Evolutionary conservation across 2,329 filamentous ascomycete genomes (phyloP).

Genomic region (Madurella mycetomatis): DNA sequence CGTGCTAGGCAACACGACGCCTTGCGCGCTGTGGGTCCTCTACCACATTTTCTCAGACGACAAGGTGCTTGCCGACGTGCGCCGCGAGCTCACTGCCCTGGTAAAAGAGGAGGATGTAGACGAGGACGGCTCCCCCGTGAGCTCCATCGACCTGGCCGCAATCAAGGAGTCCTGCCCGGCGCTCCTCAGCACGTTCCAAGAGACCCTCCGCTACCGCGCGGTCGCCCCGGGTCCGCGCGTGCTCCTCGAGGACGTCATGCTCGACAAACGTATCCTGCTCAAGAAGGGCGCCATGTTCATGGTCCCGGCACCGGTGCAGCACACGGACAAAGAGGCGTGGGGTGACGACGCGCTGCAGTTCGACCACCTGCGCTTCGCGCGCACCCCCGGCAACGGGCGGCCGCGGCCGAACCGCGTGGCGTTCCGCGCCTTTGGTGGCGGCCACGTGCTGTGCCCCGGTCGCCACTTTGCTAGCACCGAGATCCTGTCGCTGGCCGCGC

Average conservation of each 20-base stretch:
- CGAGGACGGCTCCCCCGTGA: background rate
- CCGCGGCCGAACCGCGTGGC: conserved; percentile 21
- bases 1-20: conserved; percentile 24
- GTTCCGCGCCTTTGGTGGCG: conserved; percentile 46
- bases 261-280: conserved; percentile 21
- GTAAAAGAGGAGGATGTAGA: conserved; percentile 9
- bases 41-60: conserved; percentile 26
- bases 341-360: conserved; percentile 32
- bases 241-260: conserved; percentile 25
- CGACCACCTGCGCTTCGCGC: conserved; percentile 31
- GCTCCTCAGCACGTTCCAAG: conserved; percentile 29
- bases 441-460: conserved; percentile 36
- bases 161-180: conserved; percentile 26
- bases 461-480: conserved; percentile 30
- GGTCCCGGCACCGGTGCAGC: conserved; percentile 24
- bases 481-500: conserved; percentile 24
- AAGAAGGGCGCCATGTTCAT: conserved; percentile 27
- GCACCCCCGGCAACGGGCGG: background rate
- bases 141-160: conserved; percentile 21
- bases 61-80: conserved; percentile 23
- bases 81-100: conserved; percentile 19
- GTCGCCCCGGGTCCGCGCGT: conserved; percentile 23
- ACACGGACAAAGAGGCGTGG: conserved; percentile 26
- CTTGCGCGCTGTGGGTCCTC: conserved; percentile 25
- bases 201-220: conserved; percentile 26